Evolutionary conservation across 345 rosid genomes (phyloP).

Genomic region (Melaleuca alternifolia): DNA sequence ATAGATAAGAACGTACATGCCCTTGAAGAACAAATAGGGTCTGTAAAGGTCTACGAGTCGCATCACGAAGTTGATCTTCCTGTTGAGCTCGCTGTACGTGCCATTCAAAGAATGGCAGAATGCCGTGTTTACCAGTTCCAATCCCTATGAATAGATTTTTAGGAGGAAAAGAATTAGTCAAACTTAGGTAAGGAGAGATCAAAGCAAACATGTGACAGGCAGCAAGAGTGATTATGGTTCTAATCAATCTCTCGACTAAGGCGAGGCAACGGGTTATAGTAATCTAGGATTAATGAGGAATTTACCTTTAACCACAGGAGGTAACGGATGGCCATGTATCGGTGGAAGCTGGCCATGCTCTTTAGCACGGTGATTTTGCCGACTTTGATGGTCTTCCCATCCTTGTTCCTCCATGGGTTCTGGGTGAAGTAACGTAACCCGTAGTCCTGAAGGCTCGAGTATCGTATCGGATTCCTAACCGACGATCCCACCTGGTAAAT

Average conservation of each 20-base stretch:
- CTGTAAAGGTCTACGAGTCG: slow-evolving; percentile 20
- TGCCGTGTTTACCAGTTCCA: slow-evolving; percentile 4
- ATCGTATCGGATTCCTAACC: slow-evolving; percentile 15
- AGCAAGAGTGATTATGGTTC: not conserved
- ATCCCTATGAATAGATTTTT: not conserved
- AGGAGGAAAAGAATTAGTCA: not conserved
- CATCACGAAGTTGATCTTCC: slow-evolving; percentile 18
- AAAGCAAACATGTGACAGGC: not conserved
- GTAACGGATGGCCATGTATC: slow-evolving; percentile 68
- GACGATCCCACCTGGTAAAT: slow-evolving; percentile 67
- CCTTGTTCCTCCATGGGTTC: slow-evolving; percentile 76
- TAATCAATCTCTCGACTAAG: not conserved
- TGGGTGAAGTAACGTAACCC: slow-evolving; percentile 16
- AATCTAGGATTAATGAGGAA: not conserved
- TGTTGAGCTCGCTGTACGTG: not conserved
- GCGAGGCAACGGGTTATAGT: not conserved
- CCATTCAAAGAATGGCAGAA: slow-evolving; percentile 3
- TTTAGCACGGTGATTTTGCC: slow-evolving; percentile 27
- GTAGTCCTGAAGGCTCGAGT: slow-evolving; percentile 14
- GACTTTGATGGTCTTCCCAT: slow-evolving; percentile 66
- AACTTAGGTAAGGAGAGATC: not conserved
- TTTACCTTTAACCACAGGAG: slow-evolving; percentile 47
- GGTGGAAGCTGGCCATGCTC: slow-evolving; percentile 68
- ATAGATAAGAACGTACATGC: not conserved
- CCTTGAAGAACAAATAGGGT: slow-evolving; percentile 25